Evolutionary conservation across 108 stramenopile genomes (phyloP), one percentile per base, ranked within the genome.

Genomic region (Nannochloropsis salina): DNA sequence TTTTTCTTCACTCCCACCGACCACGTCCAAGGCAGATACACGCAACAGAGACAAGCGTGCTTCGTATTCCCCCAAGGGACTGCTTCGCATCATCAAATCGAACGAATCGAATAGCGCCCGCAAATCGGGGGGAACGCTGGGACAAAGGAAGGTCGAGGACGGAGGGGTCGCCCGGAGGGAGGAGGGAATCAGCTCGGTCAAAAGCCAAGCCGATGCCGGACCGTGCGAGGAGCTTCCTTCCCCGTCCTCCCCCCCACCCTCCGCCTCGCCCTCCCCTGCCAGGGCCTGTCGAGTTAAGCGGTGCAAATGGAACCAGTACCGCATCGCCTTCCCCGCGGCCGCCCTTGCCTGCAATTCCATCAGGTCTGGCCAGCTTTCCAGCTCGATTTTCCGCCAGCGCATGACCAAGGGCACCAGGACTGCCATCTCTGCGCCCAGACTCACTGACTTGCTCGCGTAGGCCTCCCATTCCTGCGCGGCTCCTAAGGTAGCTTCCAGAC

Each of bases 401-500:
- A 94, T 93, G 6, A 98, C 95, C n/a, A 98, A 86, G 21, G 90
- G 61, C 20, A 93, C 93, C 5, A 99, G 86, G 42, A 92, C 89
- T 42, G 83, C 79, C 21, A 98, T 92, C 31, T 93, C 91, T 47
- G 88, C 91, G 3, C 93, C 47, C 2, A 98, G 83, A 43, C 91
- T 86, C 9, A 98, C 96, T 12, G 93, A 86, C 81, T 92, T 91
- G 83, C 95, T 94, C 9, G 98, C 98, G 84, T 95, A 94, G 86
- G 96, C 95, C 86, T 98, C 97, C 97, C 98, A 99, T 40, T 99
- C 97, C 88, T 98, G 96, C 11, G 97, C 93, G 44, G 93, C 93
- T 45, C 91, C 86, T 40, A 99, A 86, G 18, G 97, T 88, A 0
- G 96, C 91, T 90, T 98, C 96, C 42, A 98, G 85, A 2, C 97